A percentile compares a stretch with the other conserved stretches of the same genome.
These are phyloP conservation scores for Lichtheimia ornata DNA, from an alignment of 371 early-diverging fungal genomes.

Conservation along the genomic window DNA sequence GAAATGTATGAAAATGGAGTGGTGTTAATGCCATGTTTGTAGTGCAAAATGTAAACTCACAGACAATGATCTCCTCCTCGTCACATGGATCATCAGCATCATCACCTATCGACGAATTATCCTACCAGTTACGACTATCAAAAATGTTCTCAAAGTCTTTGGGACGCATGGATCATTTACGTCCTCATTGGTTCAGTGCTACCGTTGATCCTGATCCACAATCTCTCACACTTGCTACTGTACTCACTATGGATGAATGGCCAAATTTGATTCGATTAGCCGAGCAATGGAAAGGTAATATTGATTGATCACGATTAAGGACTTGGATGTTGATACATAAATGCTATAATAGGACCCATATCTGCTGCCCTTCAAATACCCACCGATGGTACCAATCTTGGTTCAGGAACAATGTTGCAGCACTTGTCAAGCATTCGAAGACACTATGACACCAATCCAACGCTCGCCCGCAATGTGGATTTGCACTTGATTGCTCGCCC, in stretches of 20 bases:
- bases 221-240: constrained; percentile 27
- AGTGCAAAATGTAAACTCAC: not conserved
- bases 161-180: constrained; percentile 20
- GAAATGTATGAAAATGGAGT: not conserved
- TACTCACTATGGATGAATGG: constrained; percentile 25
- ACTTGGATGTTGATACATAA: not conserved
- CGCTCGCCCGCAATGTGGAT: constrained; percentile 49
- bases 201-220: constrained; percentile 15
- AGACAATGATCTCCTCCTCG: not conserved
- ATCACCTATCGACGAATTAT: constrained; percentile 19
- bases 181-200: constrained; percentile 34
- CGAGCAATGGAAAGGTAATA: constrained; percentile 32
- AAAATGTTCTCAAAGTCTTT: constrained; percentile 38
- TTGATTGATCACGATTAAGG: not conserved
- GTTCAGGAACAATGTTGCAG: constrained; percentile 16
- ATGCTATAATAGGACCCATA: constrained; percentile 43
- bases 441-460: constrained; percentile 36
- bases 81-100: not conserved
- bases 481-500: constrained; percentile 54
- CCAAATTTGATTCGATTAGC: constrained; percentile 22
- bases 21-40: not conserved
- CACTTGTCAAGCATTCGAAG: constrained; percentile 29
- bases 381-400: constrained; percentile 11
- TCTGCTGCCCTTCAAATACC: constrained; percentile 51
- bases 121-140: constrained; percentile 18